Conservation (phyloP, 2,329 filamentous ascomycete species). For the Aureobasidium subglaciale region DNA sequence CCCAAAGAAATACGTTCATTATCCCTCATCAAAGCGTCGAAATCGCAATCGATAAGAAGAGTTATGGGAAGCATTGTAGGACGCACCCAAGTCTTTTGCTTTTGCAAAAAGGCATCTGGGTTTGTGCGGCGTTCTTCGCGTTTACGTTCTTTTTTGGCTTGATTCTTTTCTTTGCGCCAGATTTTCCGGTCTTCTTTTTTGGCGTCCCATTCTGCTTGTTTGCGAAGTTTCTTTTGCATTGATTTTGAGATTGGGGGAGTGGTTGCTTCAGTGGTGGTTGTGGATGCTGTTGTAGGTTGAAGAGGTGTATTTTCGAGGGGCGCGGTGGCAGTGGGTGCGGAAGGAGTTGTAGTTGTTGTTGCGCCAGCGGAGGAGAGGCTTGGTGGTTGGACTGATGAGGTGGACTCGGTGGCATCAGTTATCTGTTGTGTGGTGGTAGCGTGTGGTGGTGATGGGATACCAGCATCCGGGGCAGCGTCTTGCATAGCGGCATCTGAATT, state of each 20-base stretch:
- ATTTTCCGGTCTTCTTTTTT: constrained; percentile 52
- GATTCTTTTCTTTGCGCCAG: constrained; percentile 51
- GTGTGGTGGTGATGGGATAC: background rate
- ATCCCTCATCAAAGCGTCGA: constrained; percentile 82
- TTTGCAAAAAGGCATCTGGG: constrained; percentile 18
- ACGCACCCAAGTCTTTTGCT: constrained; percentile 20
- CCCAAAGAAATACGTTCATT: constrained; percentile 77
- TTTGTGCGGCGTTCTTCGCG: constrained; percentile 20
- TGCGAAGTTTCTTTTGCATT: constrained; percentile 71
- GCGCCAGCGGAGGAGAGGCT: constrained; percentile 13
- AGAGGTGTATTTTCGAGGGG: background rate
- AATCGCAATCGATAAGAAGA: constrained; percentile 84
- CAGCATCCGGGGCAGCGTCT: background rate
- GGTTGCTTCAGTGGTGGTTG: background rate
- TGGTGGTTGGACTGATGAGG: background rate
- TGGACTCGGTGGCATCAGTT: constrained; percentile 1
- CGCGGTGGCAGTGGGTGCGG: background rate
- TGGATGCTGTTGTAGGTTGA: constrained; percentile 7
- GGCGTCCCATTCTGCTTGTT: constrained; percentile 68
- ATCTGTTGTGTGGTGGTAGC: background rate
- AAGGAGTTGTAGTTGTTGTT: background rate
- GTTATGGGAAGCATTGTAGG: constrained; percentile 63
- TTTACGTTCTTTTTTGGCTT: constrained; percentile 44
- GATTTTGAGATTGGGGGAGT: constrained; percentile 64
- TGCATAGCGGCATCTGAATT: background rate